Conservation (phyloP, 495 filamentous ascomycete species). For the Ascobolus immersus region DNA sequence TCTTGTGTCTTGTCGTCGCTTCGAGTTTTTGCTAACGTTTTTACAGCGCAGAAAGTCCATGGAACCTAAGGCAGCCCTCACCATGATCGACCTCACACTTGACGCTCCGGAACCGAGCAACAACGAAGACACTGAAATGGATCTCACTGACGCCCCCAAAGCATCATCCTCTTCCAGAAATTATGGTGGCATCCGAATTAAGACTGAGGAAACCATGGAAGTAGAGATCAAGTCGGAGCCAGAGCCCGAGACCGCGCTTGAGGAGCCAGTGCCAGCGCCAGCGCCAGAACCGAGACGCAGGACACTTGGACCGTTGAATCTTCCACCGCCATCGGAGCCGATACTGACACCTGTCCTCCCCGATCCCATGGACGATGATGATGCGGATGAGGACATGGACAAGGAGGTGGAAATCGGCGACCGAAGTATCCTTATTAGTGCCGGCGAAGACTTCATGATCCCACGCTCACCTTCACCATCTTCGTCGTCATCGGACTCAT, state of each 20-base stretch:
- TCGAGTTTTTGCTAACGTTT: conserved; percentile 34
- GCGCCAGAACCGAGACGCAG: too few species aligned
- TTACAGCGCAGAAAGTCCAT: conserved; percentile 70
- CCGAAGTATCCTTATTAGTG: conserved; percentile 20
- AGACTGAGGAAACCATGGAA: too few species aligned
- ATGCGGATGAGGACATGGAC: conserved; percentile 7
- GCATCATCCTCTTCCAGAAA: too few species aligned
- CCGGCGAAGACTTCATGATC: conserved; percentile 31
- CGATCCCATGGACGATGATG: conserved; percentile 4
- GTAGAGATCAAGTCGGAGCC: too few species aligned
- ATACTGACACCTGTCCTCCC: conserved; percentile 6
- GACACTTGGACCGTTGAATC: conserved; percentile 18
- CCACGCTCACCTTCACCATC: conserved; percentile 22
- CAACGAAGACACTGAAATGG: too few species aligned
- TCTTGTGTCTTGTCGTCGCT: conserved; percentile 24
- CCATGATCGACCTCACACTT: conserved; percentile 2
- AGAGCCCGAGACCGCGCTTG: too few species aligned
- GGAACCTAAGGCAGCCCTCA: conserved; percentile 60
- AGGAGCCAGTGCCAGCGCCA: too few species aligned
- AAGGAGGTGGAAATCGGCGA: conserved; percentile 15
- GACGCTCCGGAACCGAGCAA: too few species aligned
- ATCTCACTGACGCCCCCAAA: too few species aligned
- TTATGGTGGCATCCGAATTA: too few species aligned
- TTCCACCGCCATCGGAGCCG: conserved; percentile 16
- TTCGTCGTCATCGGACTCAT: conserved; percentile 43